Evolutionary conservation across 495 filamentous ascomycete genomes (phyloP), one percentile per base, ranked within the genome.

Genomic region (Hypoxylon fragiforme): DNA sequence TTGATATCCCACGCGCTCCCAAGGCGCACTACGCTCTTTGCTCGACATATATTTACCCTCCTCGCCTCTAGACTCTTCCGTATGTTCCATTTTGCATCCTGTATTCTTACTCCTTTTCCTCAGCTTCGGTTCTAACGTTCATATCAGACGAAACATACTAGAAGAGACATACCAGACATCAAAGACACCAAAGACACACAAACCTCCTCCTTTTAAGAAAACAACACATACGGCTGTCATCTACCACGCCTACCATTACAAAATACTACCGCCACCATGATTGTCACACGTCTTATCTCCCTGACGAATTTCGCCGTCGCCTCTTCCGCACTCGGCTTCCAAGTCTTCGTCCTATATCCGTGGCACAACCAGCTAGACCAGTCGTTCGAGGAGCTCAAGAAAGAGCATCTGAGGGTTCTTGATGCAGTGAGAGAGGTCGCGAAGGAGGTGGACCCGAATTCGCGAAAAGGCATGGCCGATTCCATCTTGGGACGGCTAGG

Each of bases 321-420:
- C 42, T 73, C 73, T 16, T 80, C 81, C n/a, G 83, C 83, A 0
- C 71, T 86, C 7, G 68, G 68, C 28, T 86, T 86, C 63, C 83
- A 86, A 68, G 82, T 85, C 40, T 79, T 76, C 57, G 82, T 86
- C 26, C 65, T 86, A 12, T 86, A 86, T 61, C 83, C 83, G 20
- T 86, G 83, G 83, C 83, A 86, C 64, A 72, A 83, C 30, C 66
- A 78, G 54, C 70, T 86, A n/a, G 81, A 85, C 53, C 70, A 83
- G 1, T 78, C 78, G 44, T 85, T 86, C 63, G 70, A 81, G 45
- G 63, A 68, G 24, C 58, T 86, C 38, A 84, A 82, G 50, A 70
- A 63, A 22, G 82, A 86, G 57, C 78, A 82, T 62, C 63, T 71
- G 15, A 63, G 59, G 39, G 67, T 72, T 35, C 56, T 75, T 43